Evolutionary conservation across 1,139 yeast species (phyloP), one percentile per base, ranked within the genome.

Genomic region (Blastobotrys ciferrii): DNA sequence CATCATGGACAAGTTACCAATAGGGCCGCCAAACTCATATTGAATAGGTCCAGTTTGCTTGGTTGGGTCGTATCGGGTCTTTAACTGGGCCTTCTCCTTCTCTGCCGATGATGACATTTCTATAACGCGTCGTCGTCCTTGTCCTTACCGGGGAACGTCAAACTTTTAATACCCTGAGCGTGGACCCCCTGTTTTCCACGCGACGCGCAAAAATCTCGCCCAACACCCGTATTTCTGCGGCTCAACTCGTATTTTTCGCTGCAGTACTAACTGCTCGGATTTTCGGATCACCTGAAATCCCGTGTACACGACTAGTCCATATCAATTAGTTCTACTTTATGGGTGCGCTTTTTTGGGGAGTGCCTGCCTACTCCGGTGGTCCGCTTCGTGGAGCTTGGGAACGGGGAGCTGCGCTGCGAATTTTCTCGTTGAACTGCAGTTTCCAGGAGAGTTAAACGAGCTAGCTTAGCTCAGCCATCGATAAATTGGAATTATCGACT

Each of bases 1-100:
- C 82, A 92, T 81, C 97, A 92, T 91, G n/a, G 92, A 89, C 15
- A 82, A 52, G 39, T 88, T 96, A 47, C 98, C 98, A n/a, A 75
- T 66, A 18, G 95, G 86, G 0, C 98, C 98, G 46, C 98, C 98
- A 63, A 92, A 92, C 61, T 92, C 98, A 71, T 80, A 87, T 43
- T 50, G 59, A 19, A 56, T 48, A 32, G 55, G 53, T 6, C 58
- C 60, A 9, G 44, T 28, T 15, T 45, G 48, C 43, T 52, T 43
- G 30, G 61, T 54, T 6, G 62, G 59, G 43, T 58, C 62, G 23
- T 42, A 45, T 38, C 42, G 37, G 35, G 47, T 35, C 40, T 37
- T 35, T n/a, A 36, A 36, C 41, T 32, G 43, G 18, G 40, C 45
- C 39, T 47, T 51, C 66, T 46, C 53, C 31, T 50, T 41, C 37